Evolutionary conservation across 257 asterid genomes (phyloP).

Genomic region (Salvia miltiorrhiza): DNA sequence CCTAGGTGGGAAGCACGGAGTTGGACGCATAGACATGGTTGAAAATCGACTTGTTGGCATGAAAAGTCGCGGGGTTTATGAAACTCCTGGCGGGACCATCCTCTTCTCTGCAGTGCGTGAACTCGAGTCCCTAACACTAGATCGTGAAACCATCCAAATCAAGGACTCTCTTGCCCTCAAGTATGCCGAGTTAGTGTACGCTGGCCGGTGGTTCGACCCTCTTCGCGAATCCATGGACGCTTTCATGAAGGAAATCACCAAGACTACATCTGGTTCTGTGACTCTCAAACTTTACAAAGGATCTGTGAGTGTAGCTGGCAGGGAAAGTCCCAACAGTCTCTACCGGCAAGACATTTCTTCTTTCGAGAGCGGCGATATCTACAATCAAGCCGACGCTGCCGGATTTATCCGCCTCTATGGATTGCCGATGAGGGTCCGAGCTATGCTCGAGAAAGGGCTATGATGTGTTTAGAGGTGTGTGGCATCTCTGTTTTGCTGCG

Average conservation of each 20-base stretch:
- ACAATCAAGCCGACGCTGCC: conserved; percentile 92
- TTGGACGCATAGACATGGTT: conserved; percentile 91
- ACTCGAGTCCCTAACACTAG: conserved; percentile 93
- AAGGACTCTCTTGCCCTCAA: conserved; percentile 88
- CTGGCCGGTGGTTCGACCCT: conserved; percentile 94
- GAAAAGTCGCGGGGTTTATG: conserved; percentile 98
- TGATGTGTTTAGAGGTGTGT: conserved; percentile 18
- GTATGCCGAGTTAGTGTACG: conserved; percentile 83
- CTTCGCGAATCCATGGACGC: conserved; percentile 90
- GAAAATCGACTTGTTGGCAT: conserved; percentile 90
- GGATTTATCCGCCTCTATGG: conserved; percentile 89
- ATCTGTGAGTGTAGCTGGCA: conserved; percentile 55
- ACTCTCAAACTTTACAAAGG: conserved; percentile 87
- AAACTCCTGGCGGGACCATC: conserved; percentile 94
- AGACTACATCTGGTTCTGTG: conserved; percentile 74
- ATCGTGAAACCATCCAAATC: conserved; percentile 78
- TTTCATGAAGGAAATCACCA: conserved; percentile 87
- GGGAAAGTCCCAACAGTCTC: conserved; percentile 71
- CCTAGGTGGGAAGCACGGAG: conserved; percentile 82
- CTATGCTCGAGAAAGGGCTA: conserved; percentile 61
- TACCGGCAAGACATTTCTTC: conserved; percentile 90
- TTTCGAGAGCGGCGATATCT: conserved; percentile 84
- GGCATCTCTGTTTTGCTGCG: background rate
- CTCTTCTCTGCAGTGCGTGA: conserved; percentile 74
- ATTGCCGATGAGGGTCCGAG: conserved; percentile 75